Base-by-base conservation (phyloP, 2,329 filamentous ascomycete species). In the Mycosphaerella sp. region DNA sequence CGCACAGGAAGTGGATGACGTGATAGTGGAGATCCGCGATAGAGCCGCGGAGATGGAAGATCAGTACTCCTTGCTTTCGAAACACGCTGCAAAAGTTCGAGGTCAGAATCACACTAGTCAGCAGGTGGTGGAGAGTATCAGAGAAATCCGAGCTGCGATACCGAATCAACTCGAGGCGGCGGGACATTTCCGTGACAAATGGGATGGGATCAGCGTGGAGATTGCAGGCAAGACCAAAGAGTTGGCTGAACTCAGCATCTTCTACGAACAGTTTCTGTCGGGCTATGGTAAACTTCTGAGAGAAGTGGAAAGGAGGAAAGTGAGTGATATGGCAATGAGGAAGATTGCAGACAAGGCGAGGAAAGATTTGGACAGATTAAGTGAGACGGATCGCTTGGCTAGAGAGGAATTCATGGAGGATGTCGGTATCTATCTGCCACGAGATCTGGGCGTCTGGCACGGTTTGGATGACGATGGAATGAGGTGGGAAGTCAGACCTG, bases 241-340 rank as follows among this genome's bases (percentile, higher is more conserved):
- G 63, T 85, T 97, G 69, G 82, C 85, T 45, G 80, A 81, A 17
- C 79, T 96, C 62, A 78, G 82, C 9, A 75, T 80, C n/a, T 88
- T 96, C 62, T 97, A 96, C 68, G 86, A 91, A 54, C 84, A 85
- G 14, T 98, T 97, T 63, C 77, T 87, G 16, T 79, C 82, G 46
- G 88, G 89, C 0, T 97, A 98, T 64, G 86, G 89, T 59, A 83
- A 85, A 16, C 74, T 98, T 10, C 78, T 96, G 18, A 77, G 95
- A 1, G 93, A 98, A 68, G 85, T 89, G 5, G 85, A 86, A 46
- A 78, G 93, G 18, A 79, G 93, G 8, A 81, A 81, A 53, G 74
- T 78, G 12, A 81, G 87, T 32, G 86, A 93, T 62, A 81, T 85
- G 28, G 83, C 86, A 56, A 85, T 94, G 46, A 78, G 84, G 59